Evolutionary conservation across 331 rosid genomes (phyloP).

Genomic region (Malus hybrid): DNA sequence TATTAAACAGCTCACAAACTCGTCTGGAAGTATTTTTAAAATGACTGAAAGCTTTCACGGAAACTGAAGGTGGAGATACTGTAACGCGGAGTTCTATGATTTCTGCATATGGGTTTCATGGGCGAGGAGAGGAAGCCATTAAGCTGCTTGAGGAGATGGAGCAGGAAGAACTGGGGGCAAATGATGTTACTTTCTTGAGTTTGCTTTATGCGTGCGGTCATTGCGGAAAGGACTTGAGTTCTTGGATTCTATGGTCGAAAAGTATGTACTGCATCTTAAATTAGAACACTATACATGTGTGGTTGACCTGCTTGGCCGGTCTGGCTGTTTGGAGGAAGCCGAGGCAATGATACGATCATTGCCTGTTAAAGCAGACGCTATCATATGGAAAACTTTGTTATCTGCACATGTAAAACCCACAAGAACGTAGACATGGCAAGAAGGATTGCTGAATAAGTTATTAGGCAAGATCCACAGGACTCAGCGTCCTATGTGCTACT

Average conservation of each 20-base stretch:
- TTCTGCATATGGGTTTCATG: conserved; percentile 81
- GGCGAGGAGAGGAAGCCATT: conserved; percentile 68
- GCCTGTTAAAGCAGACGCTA: conserved; percentile 67
- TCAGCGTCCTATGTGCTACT: conserved; percentile 70
- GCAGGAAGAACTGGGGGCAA: conserved; percentile 41
- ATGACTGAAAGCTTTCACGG: conserved; percentile 43
- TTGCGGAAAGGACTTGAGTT: conserved; percentile 66
- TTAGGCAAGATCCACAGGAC: conserved; percentile 61
- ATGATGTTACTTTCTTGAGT: conserved; percentile 77
- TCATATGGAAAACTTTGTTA: conserved; percentile 80
- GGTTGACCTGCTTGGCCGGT: conserved; percentile 73
- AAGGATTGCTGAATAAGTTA: conserved; percentile 63
- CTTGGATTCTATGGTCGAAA: conserved; percentile 58
- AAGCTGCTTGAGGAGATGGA: conserved; percentile 63
- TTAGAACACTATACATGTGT: conserved; percentile 78
- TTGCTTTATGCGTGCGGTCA: conserved; percentile 86
- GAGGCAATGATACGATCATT: conserved; percentile 68
- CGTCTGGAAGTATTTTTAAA: too few relatives aligned
- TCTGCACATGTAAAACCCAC: conserved; percentile 73
- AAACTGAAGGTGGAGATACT: conserved; percentile 44
- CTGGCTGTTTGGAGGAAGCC: conserved; percentile 76
- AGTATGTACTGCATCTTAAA: conserved; percentile 50
- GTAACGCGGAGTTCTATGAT: conserved; percentile 82
- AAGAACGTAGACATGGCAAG: conserved; percentile 64
- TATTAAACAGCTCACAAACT: too few relatives aligned